phyloP scores from a whole-genome alignment of 495 filamentous ascomycete genomes.

The Chaetomium cochliodes region DNA sequence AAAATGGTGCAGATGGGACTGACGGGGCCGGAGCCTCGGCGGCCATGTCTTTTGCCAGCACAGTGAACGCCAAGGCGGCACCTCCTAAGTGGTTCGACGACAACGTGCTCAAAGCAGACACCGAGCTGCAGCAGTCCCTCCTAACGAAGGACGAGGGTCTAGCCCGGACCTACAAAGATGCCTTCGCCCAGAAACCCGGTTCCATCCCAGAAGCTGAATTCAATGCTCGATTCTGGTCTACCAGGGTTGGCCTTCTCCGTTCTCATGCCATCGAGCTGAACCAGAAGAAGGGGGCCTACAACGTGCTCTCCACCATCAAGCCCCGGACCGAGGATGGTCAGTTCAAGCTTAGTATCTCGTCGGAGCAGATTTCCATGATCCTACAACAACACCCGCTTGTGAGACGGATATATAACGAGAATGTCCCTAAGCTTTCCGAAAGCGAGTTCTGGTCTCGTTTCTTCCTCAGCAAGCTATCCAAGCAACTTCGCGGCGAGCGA shows the following conservation, averaged over 20 bases:
- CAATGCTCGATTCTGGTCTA: slow-evolving; percentile 89
- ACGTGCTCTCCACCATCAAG: slow-evolving; percentile 88
- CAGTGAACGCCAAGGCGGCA: slow-evolving; percentile 46
- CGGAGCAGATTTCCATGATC: slow-evolving; percentile 90
- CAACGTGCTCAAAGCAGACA: slow-evolving; percentile 65
- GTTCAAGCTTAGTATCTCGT: slow-evolving; percentile 76
- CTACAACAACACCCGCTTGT: slow-evolving; percentile 91
- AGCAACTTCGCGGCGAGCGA: slow-evolving; percentile 86
- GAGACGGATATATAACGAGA: slow-evolving; percentile 86
- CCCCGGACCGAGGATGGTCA: slow-evolving; percentile 73
- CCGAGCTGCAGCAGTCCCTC: slow-evolving; percentile 79
- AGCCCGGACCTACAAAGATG: slow-evolving; percentile 77
- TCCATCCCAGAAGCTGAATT: slow-evolving; percentile 74
- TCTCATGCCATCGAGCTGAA: slow-evolving; percentile 85
- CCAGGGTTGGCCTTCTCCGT: slow-evolving; percentile 76
- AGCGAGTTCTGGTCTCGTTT: slow-evolving; percentile 88
- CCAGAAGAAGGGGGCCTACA: slow-evolving; percentile 84
- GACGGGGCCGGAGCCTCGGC: slow-evolving; percentile 41
- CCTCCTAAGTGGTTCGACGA: slow-evolving; percentile 72
- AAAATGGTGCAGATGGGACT: slow-evolving; percentile 28
- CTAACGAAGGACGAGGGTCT: slow-evolving; percentile 72
- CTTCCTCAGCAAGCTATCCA: slow-evolving; percentile 83
- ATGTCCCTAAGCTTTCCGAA: slow-evolving; percentile 78
- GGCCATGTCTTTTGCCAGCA: slow-evolving; percentile 50
- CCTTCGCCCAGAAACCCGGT: slow-evolving; percentile 72